Base-by-base conservation (phyloP, 78 protist genomes). In the Capsaspora owczarzaki region DNA sequence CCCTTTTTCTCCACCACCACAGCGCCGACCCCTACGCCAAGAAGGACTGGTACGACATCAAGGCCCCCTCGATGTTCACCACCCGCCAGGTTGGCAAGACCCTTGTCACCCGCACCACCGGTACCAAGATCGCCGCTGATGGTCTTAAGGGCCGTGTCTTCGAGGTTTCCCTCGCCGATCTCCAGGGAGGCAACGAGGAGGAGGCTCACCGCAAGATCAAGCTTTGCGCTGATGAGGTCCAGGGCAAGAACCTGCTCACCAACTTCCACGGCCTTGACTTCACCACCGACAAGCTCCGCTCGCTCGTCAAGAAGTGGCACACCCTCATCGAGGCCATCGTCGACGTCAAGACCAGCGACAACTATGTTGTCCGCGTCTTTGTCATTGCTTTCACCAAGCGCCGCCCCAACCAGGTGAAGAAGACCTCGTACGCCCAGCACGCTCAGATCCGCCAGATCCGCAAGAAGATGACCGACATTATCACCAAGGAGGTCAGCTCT, bases 41-140 rank as follows among this genome's bases (percentile, higher is more conserved):
- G 78, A 97, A 98, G 95, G 99, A 95, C 60, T 98, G 99, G 99
- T 98, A 92, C 85, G 93, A 89, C 63, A 76, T 98, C 75, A 89
- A 87, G 89, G 99, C 98, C 0, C 99, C 99, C 56, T 41, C 86
- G 63, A 81, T 72, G 63, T 98, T 95, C 95, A 41, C 76, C 60
- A 69, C 38, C 31, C 91, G 95, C 82, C 51, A 74, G n/a, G 81
- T 90, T 60, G 98, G 99, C 72, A 89, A 91, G 93, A 94, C 99
- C 51, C 87, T 90, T 49, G 98, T 93, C 40, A 95, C 90, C 93
- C 87, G 91, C 43, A 90, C 98, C 74, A 74, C 79, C 37, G 99
- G 99, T 19, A 1, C 78, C 83, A 88, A 87, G 83, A 80, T 94
- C 46, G 95, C 98, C 70, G 75, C 95, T 23, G 99, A 98, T 31